Conservation (phyloP, 352 stramenopile genomes). For the Globisporangium alternatum region DNA sequence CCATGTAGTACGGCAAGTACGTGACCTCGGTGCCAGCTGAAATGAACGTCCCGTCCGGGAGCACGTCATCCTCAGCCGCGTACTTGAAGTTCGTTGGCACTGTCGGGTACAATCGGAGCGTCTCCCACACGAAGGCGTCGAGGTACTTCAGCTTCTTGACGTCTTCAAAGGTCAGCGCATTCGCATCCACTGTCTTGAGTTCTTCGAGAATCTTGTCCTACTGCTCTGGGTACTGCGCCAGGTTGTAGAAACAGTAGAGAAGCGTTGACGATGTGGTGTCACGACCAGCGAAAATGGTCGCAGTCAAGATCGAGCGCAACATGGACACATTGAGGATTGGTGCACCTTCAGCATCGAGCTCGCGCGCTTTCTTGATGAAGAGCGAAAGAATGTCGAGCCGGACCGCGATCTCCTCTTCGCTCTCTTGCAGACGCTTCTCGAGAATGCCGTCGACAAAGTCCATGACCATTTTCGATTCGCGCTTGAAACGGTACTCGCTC, state of each 20-base stretch:
- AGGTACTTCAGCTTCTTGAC: slow-evolving; percentile 37
- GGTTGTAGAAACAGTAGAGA: slow-evolving; percentile 47
- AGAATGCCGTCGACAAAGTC: slow-evolving; percentile 42
- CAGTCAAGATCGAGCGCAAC: not conserved
- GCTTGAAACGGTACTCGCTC: slow-evolving; percentile 41
- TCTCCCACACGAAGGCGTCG: not conserved
- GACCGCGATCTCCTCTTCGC: slow-evolving; percentile 22
- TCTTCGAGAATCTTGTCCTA: slow-evolving; percentile 52
- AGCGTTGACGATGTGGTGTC: not conserved
- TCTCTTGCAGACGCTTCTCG: slow-evolving; percentile 33
- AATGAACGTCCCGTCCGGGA: not conserved
- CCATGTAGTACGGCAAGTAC: not conserved
- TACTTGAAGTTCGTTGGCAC: not conserved
- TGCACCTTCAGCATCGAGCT: slow-evolving; percentile 35
- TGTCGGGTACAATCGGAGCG: not conserved
- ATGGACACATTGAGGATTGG: not conserved
- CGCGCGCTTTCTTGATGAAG: slow-evolving; percentile 48
- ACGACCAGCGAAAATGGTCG: not conserved
- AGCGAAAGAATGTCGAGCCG: slow-evolving; percentile 46
- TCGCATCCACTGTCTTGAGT: slow-evolving; percentile 11
- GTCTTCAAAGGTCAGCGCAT: slow-evolving; percentile 37
- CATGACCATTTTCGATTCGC: slow-evolving; percentile 20
- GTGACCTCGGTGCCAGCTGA: not conserved
- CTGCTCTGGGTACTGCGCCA: slow-evolving; percentile 49
- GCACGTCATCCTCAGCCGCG: not conserved